phyloP scores from a whole-genome alignment of 257 asterid genomes.

The Vinca minor region DNA sequence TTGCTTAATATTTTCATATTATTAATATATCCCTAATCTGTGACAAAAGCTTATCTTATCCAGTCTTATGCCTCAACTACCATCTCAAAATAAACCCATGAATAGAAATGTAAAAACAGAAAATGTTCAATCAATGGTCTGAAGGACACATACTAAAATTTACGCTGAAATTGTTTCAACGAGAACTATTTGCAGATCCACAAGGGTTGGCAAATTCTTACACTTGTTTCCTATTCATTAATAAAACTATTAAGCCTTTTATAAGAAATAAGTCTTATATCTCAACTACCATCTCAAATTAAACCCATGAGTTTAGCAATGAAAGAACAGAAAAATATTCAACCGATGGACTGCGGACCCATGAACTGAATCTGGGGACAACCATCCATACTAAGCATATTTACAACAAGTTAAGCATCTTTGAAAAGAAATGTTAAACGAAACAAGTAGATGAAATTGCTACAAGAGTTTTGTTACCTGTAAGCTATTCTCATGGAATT shows the following conservation, averaged over 20 bases:
- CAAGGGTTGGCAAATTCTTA: background rate
- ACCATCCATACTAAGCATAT: too few species aligned
- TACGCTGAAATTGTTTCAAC: background rate
- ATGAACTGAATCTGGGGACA: too few species aligned
- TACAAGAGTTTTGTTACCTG: slow-evolving; percentile 38
- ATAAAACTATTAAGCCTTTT: background rate
- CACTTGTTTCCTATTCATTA: background rate
- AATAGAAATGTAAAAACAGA: background rate
- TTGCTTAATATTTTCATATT: background rate
- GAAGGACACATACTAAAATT: background rate
- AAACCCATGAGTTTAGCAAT: too few species aligned
- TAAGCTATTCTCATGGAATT: slow-evolving; percentile 49
- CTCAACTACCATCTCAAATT: too few species aligned
- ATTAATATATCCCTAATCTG: background rate
- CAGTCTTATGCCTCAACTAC: background rate
- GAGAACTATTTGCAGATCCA: background rate
- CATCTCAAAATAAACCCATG: background rate
- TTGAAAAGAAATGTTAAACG: background rate
- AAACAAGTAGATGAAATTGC: slow-evolving; percentile 8
- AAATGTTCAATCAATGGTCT: background rate
- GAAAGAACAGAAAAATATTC: too few species aligned
- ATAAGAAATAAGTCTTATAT: background rate
- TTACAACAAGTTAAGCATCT: background rate
- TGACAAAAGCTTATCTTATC: background rate
- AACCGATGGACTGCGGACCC: too few species aligned